Conservation (phyloP, 148 eudicot genomes). For the Cornus suecica region DNA sequence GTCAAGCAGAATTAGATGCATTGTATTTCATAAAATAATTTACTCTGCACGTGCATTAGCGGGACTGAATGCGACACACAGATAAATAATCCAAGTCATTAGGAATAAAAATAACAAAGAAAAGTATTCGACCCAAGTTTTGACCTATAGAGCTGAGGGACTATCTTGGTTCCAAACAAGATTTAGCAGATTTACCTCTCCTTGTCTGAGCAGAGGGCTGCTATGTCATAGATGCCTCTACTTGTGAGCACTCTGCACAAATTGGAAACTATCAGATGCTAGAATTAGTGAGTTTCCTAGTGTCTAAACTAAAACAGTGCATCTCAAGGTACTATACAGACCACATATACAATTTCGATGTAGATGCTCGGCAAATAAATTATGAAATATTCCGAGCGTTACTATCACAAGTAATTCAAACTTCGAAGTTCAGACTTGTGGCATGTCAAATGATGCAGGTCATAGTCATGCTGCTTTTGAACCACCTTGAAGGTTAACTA, state of each 20-base stretch:
- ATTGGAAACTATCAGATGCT: not conserved
- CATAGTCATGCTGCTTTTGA: not conserved
- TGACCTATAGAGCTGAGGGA: not conserved
- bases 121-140: too few relatives aligned
- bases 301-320: not conserved
- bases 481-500: not conserved
- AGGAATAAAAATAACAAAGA: not conserved
- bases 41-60: too few relatives aligned
- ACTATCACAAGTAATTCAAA: not conserved
- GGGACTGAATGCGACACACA: not conserved
- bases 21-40: not conserved
- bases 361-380: not conserved
- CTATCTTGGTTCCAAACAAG: slow-evolving; percentile 4
- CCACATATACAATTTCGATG: not conserved
- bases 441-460: not conserved
- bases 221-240: slow-evolving; percentile 73
- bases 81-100: too few relatives aligned
- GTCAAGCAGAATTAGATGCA: not conserved
- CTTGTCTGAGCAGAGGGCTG: slow-evolving; percentile 68
- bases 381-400: not conserved
- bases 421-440: not conserved
- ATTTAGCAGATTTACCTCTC: slow-evolving; percentile 45
- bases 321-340: not conserved
- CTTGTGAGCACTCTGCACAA: slow-evolving; percentile 63
- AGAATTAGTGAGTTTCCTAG: not conserved